phyloP scores from a whole-genome alignment of 805 yeast genomes.

The Candida gorgasii region DNA sequence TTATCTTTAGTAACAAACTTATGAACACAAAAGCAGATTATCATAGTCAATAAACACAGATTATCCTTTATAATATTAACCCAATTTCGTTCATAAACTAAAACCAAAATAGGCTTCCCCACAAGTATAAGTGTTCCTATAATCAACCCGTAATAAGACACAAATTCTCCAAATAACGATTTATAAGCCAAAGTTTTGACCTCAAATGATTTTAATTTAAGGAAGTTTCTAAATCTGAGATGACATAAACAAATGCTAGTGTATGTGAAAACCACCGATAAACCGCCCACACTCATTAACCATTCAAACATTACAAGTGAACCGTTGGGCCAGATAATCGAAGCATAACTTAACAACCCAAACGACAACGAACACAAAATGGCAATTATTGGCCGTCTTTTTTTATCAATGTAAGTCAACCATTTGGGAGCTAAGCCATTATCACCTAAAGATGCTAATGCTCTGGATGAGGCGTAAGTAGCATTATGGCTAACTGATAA shows the following conservation, averaged over 20 bases:
- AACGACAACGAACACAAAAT: slow-evolving; percentile 58
- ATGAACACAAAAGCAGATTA: background rate
- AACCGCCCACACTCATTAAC: slow-evolving; percentile 38
- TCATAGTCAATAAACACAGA: background rate
- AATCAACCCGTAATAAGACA: slow-evolving; percentile 61
- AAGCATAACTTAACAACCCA: slow-evolving; percentile 61
- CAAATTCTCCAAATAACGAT: slow-evolving; percentile 66
- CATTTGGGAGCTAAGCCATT: slow-evolving; percentile 56
- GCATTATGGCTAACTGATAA: slow-evolving; percentile 81
- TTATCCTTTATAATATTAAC: background rate
- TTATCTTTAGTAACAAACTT: background rate
- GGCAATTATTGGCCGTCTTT: slow-evolving; percentile 62
- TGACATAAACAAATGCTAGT: slow-evolving; percentile 48
- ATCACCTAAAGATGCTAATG: slow-evolving; percentile 60
- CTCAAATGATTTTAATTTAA: slow-evolving; percentile 60
- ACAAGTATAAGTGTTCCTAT: slow-evolving; percentile 18
- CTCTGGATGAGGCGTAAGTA: slow-evolving; percentile 69
- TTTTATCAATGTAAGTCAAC: slow-evolving; percentile 48
- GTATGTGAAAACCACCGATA: slow-evolving; percentile 43
- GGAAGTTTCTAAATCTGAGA: slow-evolving; percentile 65
- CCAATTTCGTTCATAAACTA: background rate
- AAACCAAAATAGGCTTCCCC: background rate
- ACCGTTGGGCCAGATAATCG: slow-evolving; percentile 55
- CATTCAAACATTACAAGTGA: slow-evolving; percentile 32
- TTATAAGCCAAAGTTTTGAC: slow-evolving; percentile 72